These are phyloP conservation scores for Cucurbita maxima DNA, from an alignment of 306 rosid species.

Conservation along the genomic window DNA sequence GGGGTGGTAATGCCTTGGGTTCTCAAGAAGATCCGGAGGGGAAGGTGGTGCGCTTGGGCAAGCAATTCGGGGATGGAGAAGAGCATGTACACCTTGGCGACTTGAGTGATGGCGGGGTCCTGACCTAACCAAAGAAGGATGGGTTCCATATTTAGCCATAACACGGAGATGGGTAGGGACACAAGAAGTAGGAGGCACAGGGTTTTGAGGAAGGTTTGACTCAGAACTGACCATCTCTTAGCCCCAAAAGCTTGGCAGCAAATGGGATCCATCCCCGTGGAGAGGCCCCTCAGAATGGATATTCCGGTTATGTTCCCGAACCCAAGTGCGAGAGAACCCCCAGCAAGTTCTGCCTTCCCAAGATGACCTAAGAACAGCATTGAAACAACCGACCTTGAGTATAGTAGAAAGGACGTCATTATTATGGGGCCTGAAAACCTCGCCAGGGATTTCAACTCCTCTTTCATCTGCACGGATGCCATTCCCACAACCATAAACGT, in stretches of 20 bases:
- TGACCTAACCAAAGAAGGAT: slow-evolving; percentile 57
- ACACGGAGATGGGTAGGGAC: slow-evolving; percentile 44
- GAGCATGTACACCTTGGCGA: slow-evolving; percentile 57
- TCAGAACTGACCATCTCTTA: slow-evolving; percentile 47
- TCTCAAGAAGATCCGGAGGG: slow-evolving; percentile 49
- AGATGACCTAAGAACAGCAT: slow-evolving; percentile 74
- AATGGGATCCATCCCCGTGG: slow-evolving; percentile 82
- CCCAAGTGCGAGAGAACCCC: slow-evolving; percentile 78
- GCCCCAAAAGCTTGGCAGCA: slow-evolving; percentile 93
- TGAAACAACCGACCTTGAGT: slow-evolving; percentile 58
- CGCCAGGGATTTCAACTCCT: slow-evolving; percentile 42
- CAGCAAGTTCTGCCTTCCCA: slow-evolving; percentile 68
- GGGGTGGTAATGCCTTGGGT: slow-evolving; percentile 68
- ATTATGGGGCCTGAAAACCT: slow-evolving; percentile 51
- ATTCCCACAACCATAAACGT: no score
- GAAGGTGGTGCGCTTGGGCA: slow-evolving; percentile 61
- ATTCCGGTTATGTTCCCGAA: slow-evolving; percentile 68
- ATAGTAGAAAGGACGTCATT: slow-evolving; percentile 41
- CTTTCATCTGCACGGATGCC: slow-evolving; percentile 28
- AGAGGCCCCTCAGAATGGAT: slow-evolving; percentile 57
- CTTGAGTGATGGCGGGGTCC: slow-evolving; percentile 53
- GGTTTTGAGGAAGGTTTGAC: slow-evolving; percentile 56
- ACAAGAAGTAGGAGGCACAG: slow-evolving; percentile 57
- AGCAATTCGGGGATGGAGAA: slow-evolving; percentile 73
- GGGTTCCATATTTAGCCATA: slow-evolving; percentile 66